Conservation (phyloP, 2,329 filamentous ascomycete genomes). For the Hysterium pulicare region DNA sequence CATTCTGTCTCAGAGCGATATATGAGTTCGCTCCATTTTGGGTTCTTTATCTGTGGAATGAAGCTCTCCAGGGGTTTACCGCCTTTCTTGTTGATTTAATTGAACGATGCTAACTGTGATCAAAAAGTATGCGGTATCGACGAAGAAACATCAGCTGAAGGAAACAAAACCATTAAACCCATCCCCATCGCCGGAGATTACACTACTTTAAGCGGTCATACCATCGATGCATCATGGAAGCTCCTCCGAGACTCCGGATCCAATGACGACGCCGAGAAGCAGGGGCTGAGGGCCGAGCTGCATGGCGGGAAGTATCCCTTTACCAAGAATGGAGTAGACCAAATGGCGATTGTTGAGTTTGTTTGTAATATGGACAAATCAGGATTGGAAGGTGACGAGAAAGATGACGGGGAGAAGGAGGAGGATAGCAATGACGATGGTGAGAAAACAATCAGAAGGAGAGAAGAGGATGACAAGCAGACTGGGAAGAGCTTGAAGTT, state of each 20-base stretch:
- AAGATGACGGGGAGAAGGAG: conserved; percentile 56
- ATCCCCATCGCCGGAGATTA: conserved; percentile 75
- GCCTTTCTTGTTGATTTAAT: not conserved
- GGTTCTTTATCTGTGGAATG: not conserved
- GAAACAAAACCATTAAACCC: conserved; percentile 53
- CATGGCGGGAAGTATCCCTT: conserved; percentile 54
- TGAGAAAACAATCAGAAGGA: conserved; percentile 36
- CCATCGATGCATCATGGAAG: conserved; percentile 63
- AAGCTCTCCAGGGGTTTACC: not conserved
- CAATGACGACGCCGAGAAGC: conserved; percentile 61
- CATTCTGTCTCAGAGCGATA: not conserved
- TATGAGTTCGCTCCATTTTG: not conserved
- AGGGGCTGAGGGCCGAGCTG: conserved; percentile 70
- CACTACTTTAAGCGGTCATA: conserved; percentile 48
- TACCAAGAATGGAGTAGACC: conserved; percentile 51
- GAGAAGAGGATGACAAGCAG: conserved; percentile 24
- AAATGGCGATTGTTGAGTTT: conserved; percentile 81
- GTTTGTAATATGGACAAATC: conserved; percentile 70
- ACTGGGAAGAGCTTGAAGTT: conserved; percentile 64
- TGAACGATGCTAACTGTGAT: not conserved
- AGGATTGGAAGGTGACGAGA: conserved; percentile 68
- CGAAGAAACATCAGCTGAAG: conserved; percentile 49
- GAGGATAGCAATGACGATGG: conserved; percentile 52
- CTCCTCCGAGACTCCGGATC: conserved; percentile 64
- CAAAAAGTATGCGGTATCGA: conserved; percentile 70